These are phyloP conservation scores for Ajuga chamaepitys DNA, from an alignment of 257 asterid genomes.

Conservation along the genomic window DNA sequence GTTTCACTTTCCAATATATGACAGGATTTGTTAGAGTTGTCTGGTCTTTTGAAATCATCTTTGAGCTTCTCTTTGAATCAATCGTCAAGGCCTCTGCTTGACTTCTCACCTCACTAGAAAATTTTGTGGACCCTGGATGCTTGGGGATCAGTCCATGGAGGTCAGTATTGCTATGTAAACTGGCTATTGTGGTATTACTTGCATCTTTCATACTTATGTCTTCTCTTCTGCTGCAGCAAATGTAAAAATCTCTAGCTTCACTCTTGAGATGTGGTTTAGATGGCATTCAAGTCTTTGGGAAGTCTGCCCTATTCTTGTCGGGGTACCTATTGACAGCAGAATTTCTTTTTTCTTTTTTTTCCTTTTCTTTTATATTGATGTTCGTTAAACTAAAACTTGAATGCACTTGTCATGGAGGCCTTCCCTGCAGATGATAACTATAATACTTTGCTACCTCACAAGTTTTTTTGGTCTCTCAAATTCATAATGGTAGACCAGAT, in stretches of 20 bases:
- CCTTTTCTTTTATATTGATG: too few species aligned
- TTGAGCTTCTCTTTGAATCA: slow-evolving; percentile 44
- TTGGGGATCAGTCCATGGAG: slow-evolving; percentile 42
- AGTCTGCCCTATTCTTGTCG: slow-evolving; percentile 34
- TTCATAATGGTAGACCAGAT: slow-evolving; percentile 41
- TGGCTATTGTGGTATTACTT: background rate
- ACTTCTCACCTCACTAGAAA: slow-evolving; percentile 68
- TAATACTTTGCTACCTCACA: slow-evolving; percentile 43
- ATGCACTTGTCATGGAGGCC: slow-evolving; percentile 28
- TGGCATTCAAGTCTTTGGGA: slow-evolving; percentile 89
- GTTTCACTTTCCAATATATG: slow-evolving; percentile 15
- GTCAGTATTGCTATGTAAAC: slow-evolving; percentile 28
- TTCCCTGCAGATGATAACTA: slow-evolving; percentile 22
- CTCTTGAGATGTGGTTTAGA: slow-evolving; percentile 77
- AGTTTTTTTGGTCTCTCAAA: slow-evolving; percentile 62
- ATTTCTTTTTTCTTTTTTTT: too few species aligned
- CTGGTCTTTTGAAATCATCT: slow-evolving; percentile 39
- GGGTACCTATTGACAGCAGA: slow-evolving; percentile 33
- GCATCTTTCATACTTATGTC: slow-evolving; percentile 9
- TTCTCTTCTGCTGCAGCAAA: slow-evolving; percentile 30
- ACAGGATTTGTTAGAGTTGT: slow-evolving; percentile 47
- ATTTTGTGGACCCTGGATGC: slow-evolving; percentile 79
- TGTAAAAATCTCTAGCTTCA: slow-evolving; percentile 49
- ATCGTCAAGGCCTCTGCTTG: slow-evolving; percentile 77
- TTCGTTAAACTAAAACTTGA: background rate